These are phyloP conservation scores for Casaregolazyma lundiana DNA, from an alignment of 1,139 yeast species.

Conservation along the genomic window DNA sequence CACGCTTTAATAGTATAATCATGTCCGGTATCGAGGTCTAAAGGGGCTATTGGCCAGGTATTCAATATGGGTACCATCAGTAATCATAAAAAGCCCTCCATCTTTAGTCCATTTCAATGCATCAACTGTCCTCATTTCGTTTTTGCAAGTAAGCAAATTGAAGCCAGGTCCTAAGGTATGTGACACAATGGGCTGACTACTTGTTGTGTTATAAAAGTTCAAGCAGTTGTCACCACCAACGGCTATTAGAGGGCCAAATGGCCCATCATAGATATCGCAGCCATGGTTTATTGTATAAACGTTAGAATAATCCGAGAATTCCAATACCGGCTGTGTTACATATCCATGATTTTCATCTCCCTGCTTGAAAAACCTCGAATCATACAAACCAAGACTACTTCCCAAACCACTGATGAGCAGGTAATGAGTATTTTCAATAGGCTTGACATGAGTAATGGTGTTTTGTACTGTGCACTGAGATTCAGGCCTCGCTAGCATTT, in stretches of 20 bases:
- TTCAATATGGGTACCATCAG: conserved; percentile 4
- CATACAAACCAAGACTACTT: conserved; percentile 22
- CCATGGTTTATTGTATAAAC: conserved; percentile 7
- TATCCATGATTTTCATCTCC: conserved; percentile 2
- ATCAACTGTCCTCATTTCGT: not conserved
- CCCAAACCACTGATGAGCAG: conserved; percentile 23
- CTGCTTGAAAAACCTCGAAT: conserved; percentile 17
- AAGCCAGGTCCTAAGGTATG: conserved; percentile 1
- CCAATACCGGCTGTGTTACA: conserved; percentile 1
- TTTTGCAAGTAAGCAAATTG: not conserved
- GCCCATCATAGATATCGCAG: conserved; percentile 8
- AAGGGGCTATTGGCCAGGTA: not conserved
- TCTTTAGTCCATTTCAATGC: conserved; percentile 7
- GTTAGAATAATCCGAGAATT: conserved; percentile 1
- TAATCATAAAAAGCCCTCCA: conserved; percentile 4
- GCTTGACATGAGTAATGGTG: conserved; percentile 16
- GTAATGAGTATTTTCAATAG: conserved; percentile 17
- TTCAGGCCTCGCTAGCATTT: conserved; percentile 5
- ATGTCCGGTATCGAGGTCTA: not conserved
- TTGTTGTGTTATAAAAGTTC: conserved; percentile 4
- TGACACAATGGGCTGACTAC: not conserved
- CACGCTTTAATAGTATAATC: not conserved
- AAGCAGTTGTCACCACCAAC: conserved; percentile 7
- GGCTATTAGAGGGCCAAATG: conserved; percentile 7
- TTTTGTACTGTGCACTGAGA: conserved; percentile 5